Evolutionary conservation across 495 filamentous ascomycete species (phyloP).

Genomic region (Aspergillus coremiiformis): DNA sequence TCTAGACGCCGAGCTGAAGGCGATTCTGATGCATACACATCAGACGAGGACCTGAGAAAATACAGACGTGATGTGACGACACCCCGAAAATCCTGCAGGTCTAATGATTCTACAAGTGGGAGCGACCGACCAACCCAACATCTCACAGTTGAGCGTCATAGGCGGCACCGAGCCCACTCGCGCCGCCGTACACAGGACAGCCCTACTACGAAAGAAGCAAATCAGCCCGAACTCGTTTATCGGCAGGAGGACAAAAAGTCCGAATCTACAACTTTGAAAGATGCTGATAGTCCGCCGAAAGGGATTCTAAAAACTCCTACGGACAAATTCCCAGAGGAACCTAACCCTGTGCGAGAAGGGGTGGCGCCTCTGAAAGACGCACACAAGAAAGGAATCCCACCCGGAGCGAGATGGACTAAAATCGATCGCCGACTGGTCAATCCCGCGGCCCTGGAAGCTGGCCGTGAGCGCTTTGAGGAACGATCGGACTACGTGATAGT

Average conservation of each 20-base stretch:
- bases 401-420: conserved; percentile 81
- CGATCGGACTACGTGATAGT: conserved; percentile 80
- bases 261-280: conserved; percentile 26
- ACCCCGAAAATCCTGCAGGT: conserved; percentile 12
- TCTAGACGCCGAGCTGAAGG: conserved; percentile 25
- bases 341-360: conserved; percentile 72
- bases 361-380: conserved; percentile 81
- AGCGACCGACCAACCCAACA: conserved; percentile 6
- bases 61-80: conserved; percentile 28
- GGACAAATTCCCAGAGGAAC: conserved; percentile 71
- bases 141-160: conserved; percentile 6
- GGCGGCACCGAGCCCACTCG: conserved; percentile 21
- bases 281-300: conserved; percentile 45
- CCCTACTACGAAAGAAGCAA: conserved; percentile 1
- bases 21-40: conserved; percentile 27
- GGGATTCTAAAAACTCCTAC: conserved; percentile 66
- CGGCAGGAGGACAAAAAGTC: conserved; percentile 23
- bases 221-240: background rate
- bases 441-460: conserved; percentile 66
- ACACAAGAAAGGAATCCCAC: conserved; percentile 62
- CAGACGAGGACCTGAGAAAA: conserved; percentile 34
- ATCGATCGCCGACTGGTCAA: conserved; percentile 78
- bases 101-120: conserved; percentile 14
- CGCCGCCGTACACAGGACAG: conserved; percentile 17
- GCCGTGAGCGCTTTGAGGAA: conserved; percentile 75